Evolutionary conservation across 768 basidiomycete genomes (phyloP).

Genomic region (Pleurotus salmoneostramineus): DNA sequence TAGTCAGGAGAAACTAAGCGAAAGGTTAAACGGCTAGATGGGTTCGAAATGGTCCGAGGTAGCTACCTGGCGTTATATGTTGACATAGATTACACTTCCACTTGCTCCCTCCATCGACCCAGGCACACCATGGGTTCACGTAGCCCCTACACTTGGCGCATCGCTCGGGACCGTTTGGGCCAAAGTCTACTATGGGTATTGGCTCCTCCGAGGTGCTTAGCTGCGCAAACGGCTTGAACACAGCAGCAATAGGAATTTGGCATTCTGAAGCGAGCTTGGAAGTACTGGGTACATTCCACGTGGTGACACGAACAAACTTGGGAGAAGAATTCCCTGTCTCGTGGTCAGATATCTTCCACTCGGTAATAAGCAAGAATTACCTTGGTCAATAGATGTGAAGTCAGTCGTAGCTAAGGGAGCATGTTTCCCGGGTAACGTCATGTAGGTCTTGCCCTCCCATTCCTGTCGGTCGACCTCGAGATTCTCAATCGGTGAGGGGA

Average conservation of each 20-base stretch:
- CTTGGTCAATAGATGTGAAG: constrained; percentile 90
- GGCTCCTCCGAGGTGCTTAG: constrained; percentile 75
- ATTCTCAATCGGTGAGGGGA: constrained; percentile 85
- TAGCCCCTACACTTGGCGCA: constrained; percentile 86
- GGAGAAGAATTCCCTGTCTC: constrained; percentile 81
- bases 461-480: constrained; percentile 75
- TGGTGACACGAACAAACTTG: constrained; percentile 83
- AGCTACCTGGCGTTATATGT: constrained; percentile 79
- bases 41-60: constrained; percentile 1
- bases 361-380: constrained; percentile 16
- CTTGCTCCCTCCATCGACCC: constrained; percentile 74
- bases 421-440: constrained; percentile 52
- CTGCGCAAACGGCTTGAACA: constrained; percentile 89
- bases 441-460: constrained; percentile 72
- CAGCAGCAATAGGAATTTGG: constrained; percentile 77
- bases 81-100: constrained; percentile 94
- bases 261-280: constrained; percentile 78
- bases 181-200: constrained; percentile 73
- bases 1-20: constrained; percentile 71
- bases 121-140: constrained; percentile 91
- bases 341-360: not conserved
- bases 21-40: not conserved
- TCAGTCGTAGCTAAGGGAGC: constrained; percentile 86
- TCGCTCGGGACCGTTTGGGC: constrained; percentile 71
- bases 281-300: constrained; percentile 83